A percentile compares a stretch with the other conserved stretches of the same genome.
These are phyloP conservation scores for Hanseniaspora sp. DNA, from an alignment of 1,139 yeast genomes.

Conservation along the genomic window DNA sequence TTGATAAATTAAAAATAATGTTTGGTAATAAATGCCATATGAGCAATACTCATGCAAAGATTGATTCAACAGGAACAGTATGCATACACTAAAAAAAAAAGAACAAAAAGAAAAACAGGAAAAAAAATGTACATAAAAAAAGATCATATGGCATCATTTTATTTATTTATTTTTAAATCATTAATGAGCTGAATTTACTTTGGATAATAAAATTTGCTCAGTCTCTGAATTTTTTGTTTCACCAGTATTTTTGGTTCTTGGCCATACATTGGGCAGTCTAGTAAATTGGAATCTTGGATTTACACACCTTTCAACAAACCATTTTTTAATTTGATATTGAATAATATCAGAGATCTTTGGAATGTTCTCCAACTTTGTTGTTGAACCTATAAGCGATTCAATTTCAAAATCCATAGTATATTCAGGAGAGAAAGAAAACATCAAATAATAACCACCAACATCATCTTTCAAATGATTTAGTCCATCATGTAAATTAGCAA, in stretches of 20 bases:
- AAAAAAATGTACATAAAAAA: background rate
- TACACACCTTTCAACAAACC: constrained; percentile 89
- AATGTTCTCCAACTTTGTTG: constrained; percentile 84
- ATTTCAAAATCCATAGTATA: constrained; percentile 78
- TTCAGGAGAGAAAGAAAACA: constrained; percentile 85
- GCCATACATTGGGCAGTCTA: constrained; percentile 81
- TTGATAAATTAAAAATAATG: constrained; percentile 1
- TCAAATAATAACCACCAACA: constrained; percentile 43
- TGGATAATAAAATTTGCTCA: background rate
- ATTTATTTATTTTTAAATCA: background rate
- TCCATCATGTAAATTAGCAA: constrained; percentile 45
- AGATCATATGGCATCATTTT: too few relatives aligned
- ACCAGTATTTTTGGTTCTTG: constrained; percentile 63
- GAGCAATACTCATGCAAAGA: constrained; percentile 16
- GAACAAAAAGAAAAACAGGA: background rate
- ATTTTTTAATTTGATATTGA: constrained; percentile 68
- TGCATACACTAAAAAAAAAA: background rate
- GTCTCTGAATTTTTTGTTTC: constrained; percentile 21
- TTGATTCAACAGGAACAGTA: constrained; percentile 3
- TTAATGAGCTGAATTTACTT: background rate
- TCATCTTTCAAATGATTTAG: constrained; percentile 19
- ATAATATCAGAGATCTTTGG: constrained; percentile 82
- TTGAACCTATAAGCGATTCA: constrained; percentile 78
- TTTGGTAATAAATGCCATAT: constrained; percentile 13
- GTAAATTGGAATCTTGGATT: constrained; percentile 86